Base-by-base conservation (phyloP, 768 basidiomycete species). In the Kwoniella europaea region DNA sequence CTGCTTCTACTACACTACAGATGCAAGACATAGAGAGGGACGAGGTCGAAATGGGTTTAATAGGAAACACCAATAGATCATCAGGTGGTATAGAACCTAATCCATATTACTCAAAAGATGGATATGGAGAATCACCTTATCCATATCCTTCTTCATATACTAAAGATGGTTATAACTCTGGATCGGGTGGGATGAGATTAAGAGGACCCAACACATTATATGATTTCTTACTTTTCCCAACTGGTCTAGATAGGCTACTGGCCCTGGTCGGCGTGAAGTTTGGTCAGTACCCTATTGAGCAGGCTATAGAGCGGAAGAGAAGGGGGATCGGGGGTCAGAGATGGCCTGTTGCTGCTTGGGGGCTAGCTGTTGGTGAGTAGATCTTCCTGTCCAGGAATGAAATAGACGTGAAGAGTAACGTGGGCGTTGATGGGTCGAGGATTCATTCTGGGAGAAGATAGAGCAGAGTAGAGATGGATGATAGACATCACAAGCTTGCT, bases 271-370 rank as follows among this genome's bases (percentile, higher is more conserved):
- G 76, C 0, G 58, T 73, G 55, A 66, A 74, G 3, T 44, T n/a
- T 20, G 76, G 74, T 13, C 70, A 68, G 27, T 70, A 69, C n/a
- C 82, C 83, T 2, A 44, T 79, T 3, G 88, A 91, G 71, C 91
- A 95, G 78, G 88, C 91, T 60, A 94, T 97, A 79, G 91, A 94
- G 79, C 87, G 92, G 79, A 96, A 96, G 86, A 91, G 88, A 80
- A 87, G 91, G 41, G 93, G 93, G 0, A 87, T 96, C 59, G 91
- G 91, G 7, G 87, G 92, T 22, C 96, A 98, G 84, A 88, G 82
- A 71, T 87, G 91, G 82, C 92, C 93, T 42, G 88, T 90, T 71
- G 87, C 90, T 90, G 91, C 90, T 13, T 97, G 84, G 83, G 54
- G 72, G 6, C 58, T 85, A 50, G 74, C 82, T 12, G 64, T 79